Evolutionary conservation across 139 green algal species (phyloP).

Genomic region (Ettlia oleoabundans): DNA sequence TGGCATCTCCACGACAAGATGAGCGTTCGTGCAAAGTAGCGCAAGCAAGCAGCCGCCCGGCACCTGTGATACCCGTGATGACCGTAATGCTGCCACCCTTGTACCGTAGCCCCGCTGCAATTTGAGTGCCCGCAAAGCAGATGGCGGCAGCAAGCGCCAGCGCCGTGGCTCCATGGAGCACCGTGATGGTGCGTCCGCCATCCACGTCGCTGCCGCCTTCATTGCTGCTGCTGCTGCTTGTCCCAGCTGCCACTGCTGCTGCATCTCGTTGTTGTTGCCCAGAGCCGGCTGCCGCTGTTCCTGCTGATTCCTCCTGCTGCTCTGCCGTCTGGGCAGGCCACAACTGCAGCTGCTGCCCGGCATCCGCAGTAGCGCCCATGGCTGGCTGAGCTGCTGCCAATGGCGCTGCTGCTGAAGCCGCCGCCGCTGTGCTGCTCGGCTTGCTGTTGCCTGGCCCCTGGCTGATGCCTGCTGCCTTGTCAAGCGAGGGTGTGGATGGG

Average conservation of each 20-base stretch:
- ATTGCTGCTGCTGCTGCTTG: neutral
- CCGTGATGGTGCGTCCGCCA: constrained; percentile 18
- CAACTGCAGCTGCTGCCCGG: too few species aligned
- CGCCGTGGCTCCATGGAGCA: constrained; percentile 38
- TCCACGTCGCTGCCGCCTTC: neutral
- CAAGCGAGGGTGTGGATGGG: neutral
- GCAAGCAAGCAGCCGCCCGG: neutral
- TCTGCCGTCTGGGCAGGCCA: too few species aligned
- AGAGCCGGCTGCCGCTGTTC: neutral
- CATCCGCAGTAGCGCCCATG: too few species aligned
- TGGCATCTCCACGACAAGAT: neutral
- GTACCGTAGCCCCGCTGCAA: constrained; percentile 34
- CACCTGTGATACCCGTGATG: constrained; percentile 71
- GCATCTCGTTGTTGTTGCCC: neutral
- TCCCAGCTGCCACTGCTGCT: neutral
- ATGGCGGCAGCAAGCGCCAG: constrained; percentile 40
- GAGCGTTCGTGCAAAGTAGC: neutral
- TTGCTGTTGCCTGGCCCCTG: neutral
- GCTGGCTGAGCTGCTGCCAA: neutral
- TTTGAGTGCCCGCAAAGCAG: constrained; percentile 37
- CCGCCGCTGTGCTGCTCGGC: neutral
- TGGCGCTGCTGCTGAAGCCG: neutral
- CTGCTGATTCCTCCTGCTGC: too few species aligned
- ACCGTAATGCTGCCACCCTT: constrained; percentile 65
- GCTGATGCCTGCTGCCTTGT: neutral